Evolutionary conservation across 441 rosid genomes (phyloP), one percentile per base, ranked within the genome.

Genomic region (Bruguiera hainesii): DNA sequence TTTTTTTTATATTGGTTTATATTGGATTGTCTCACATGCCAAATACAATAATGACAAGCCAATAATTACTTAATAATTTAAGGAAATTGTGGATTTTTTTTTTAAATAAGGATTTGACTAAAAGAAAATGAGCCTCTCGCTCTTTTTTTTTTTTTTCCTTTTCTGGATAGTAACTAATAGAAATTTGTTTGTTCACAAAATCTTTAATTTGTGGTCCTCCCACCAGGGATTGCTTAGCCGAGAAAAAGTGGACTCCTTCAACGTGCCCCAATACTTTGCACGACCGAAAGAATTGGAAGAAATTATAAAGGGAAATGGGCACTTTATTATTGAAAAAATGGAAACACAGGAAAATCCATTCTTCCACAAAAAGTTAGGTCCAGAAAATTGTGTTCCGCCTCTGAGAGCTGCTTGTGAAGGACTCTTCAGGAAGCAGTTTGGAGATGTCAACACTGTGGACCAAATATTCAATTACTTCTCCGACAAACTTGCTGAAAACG

Each of bases 301-400:
- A 11, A 56, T 68, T 21, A 48, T 71, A 28, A 28, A 71, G 63
- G 68, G n/a, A 23, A 66, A 61, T 64, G 69, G 35, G 16, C n/a
- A 28, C 23, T 71, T 71, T 53, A 59, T 15, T 26, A 37, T 65
- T 35, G 61, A 65, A 39, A 67, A 2, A 50, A 23, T 73, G 42
- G 29, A 56, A 10, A 0, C 9, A 2, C 11, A 7, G 33, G 21
- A 10, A 23, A 7, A 1, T 33, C 5, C 21, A 23, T 1, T 21
- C 18, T 26, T 10, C 4, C 48, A 13, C 48, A 11, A 13, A 11
- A 39, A 39, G n/a, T 20, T 13, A 3, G 21, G 4, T 11, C 31
- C 66, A 19, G 46, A 31, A 25, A 1, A 19, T 15, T 0, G 5
- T 13, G 42, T 15, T 13, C 15, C 48, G 16, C 46, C 2, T 30